Percentiles rank a stretch among this genome's conserved stretches.
Evolutionary conservation across 768 basidiomycete species (phyloP).

Genomic region (Kwoniella europaea): DNA sequence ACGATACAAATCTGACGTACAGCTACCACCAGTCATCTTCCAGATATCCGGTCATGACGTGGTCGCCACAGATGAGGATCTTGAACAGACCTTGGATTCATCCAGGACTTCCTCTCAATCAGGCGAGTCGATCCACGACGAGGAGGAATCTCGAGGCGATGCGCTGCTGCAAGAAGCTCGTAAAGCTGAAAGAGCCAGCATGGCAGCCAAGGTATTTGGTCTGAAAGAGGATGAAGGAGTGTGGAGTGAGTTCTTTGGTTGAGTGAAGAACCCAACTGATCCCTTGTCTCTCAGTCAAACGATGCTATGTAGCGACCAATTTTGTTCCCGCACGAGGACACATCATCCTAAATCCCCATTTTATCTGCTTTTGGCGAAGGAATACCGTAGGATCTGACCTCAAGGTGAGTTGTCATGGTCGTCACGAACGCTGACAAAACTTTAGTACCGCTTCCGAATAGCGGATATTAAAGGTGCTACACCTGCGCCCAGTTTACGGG

Average conservation of each 20-base stretch:
- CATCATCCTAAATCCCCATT: conserved; percentile 50
- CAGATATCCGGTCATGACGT: conserved; percentile 47
- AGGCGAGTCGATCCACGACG: conserved; percentile 24
- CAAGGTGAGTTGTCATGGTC: conserved; percentile 43
- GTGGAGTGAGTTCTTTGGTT: conserved; percentile 42
- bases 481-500: conserved; percentile 51
- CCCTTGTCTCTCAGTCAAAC: conserved; percentile 40
- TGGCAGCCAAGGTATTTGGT: conserved; percentile 51
- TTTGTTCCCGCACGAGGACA: conserved; percentile 55
- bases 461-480: conserved; percentile 61
- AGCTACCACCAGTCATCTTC: conserved; percentile 37
- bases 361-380: conserved; percentile 55
- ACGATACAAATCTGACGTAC: conserved; percentile 31
- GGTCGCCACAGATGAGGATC: conserved; percentile 43
- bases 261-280: conserved; percentile 8
- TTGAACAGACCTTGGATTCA: conserved; percentile 12
- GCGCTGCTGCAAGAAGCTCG: conserved; percentile 18
- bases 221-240: conserved; percentile 45
- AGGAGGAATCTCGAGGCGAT: conserved; percentile 20
- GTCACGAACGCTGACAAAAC: background rate
- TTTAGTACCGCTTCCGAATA: conserved; percentile 61
- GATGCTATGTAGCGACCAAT: conserved; percentile 50
- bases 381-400: conserved; percentile 47
- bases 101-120: background rate
- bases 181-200: conserved; percentile 41